Evolutionary conservation across 495 filamentous ascomycete species (phyloP), one percentile per base, ranked within the genome.

Genomic region (Elasticomyces elasticus): DNA sequence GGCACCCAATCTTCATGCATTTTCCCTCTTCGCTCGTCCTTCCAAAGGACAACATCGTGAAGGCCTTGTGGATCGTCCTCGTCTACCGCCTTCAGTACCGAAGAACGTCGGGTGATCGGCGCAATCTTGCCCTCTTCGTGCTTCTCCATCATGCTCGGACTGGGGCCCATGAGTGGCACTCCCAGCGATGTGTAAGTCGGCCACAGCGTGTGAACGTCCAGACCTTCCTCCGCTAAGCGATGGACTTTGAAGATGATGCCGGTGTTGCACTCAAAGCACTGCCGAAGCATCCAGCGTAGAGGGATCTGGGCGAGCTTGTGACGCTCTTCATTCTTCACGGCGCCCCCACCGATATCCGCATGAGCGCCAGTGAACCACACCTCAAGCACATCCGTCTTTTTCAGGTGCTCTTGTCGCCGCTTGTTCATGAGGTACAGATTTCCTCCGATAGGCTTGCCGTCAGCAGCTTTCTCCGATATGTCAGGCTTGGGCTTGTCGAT

Each of bases 221-320:
- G 37, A 24, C 68, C 69, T 6, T 52, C 42, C 31, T 69, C 67
- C 3, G 66, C 65, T 0, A 72, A 52, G 45, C 31, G 12, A 59
- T 58, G 5, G 64, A 64, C 28, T 62, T 45, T 33, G 55, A 70
- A 70, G 2, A 69, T 17, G 31, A 72, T 72, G 11, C 66, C 68
- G 0, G 67, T 71, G 35, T 71, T 52, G 55, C 69, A 72, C 49
- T 67, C 64, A 56, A 72, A 72, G 54, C 64, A 66, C 40, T 72
- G 68, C 0, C 68, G 64, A 12, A 70, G 52, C 68, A 72, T 72
- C 69, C 68, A 72, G 13, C 69, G 68, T 0, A 72, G 64, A 0
- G 69, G 73, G 30, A 33, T 33, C 30, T 33, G 30, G 30, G 30
- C 73, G 25, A 79, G 74, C 53, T 77, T 71, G 33, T 73, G 74